These are phyloP conservation scores for Ilex asprella DNA, from an alignment of 257 asterid species.

Conservation along the genomic window DNA sequence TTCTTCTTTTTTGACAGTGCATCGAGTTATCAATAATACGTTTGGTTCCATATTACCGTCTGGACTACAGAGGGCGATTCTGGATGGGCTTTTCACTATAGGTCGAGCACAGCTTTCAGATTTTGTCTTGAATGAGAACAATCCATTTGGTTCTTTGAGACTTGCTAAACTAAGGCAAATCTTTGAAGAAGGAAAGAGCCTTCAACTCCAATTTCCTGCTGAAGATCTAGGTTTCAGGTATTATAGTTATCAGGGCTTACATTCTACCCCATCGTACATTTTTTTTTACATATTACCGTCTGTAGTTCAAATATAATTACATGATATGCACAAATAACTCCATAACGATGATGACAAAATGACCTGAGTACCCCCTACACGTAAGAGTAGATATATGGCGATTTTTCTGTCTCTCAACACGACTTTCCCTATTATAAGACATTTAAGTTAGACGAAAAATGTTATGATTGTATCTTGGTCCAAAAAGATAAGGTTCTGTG, in stretches of 20 bases:
- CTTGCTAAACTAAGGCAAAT: slow-evolving; percentile 61
- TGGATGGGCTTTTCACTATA: slow-evolving; percentile 74
- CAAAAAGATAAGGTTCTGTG: too few species aligned
- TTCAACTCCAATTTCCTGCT: slow-evolving; percentile 96
- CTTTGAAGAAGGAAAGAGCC: slow-evolving; percentile 87
- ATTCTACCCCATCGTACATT: too few species aligned
- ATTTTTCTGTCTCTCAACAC: too few species aligned
- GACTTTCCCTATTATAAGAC: not conserved
- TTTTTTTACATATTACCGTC: too few species aligned
- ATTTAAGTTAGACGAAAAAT: too few species aligned
- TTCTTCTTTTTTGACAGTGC: slow-evolving; percentile 45
- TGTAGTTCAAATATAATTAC: too few species aligned
- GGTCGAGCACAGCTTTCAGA: slow-evolving; percentile 86
- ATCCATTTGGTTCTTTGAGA: slow-evolving; percentile 80
- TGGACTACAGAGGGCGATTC: slow-evolving; percentile 51
- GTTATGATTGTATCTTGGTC: too few species aligned
- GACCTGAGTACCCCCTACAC: too few species aligned
- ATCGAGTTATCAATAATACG: slow-evolving; percentile 50
- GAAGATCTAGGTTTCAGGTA: slow-evolving; percentile 97
- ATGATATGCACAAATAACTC: too few species aligned
- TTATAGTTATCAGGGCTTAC: not conserved
- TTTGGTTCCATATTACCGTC: slow-evolving; percentile 66
- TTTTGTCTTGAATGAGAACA: slow-evolving; percentile 61
- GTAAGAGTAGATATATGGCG: too few species aligned
- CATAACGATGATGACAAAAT: too few species aligned